Conservation (phyloP, 768 basidiomycete genomes). For the Boletus insuetus region DNA sequence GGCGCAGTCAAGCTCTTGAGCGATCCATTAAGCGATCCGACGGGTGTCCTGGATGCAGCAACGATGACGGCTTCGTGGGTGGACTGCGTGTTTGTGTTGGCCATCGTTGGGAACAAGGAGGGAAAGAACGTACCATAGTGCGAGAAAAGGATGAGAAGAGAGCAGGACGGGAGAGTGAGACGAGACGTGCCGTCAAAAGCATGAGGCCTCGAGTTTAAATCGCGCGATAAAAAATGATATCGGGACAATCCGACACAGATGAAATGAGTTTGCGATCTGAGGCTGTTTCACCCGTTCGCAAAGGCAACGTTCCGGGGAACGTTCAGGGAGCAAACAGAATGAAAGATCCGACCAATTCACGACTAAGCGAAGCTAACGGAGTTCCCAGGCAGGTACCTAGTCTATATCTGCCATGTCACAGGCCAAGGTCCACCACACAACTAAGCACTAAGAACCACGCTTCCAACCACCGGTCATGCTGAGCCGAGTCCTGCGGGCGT, state of each 20-base stretch:
- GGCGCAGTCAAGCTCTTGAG: conserved; percentile 88
- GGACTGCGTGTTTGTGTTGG: conserved; percentile 22
- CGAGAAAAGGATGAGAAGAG: conserved; percentile 37
- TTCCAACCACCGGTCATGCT: conserved; percentile 50
- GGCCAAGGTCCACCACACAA: conserved; percentile 54
- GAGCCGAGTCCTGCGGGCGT: conserved; percentile 13
- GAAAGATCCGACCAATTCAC: conserved; percentile 6
- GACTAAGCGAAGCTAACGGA: neutral
- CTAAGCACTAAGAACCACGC: conserved; percentile 78
- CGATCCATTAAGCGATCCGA: conserved; percentile 87
- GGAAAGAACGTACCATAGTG: conserved; percentile 46
- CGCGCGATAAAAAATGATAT: conserved; percentile 6
- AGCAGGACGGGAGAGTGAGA: conserved; percentile 38
- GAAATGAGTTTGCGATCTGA: neutral
- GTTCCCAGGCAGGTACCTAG: neutral
- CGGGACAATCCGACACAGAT: conserved; percentile 21
- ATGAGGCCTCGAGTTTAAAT: conserved; percentile 29
- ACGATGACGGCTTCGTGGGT: conserved; percentile 90
- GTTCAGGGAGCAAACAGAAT: neutral
- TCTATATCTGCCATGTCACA: conserved; percentile 3
- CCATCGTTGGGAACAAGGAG: neutral
- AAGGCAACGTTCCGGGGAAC: neutral
- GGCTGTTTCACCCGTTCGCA: neutral
- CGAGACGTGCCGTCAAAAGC: conserved; percentile 42
- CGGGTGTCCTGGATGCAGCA: conserved; percentile 89